Conservation (phyloP, 805 yeast genomes). For the Pichia gijzeniarum region DNA sequence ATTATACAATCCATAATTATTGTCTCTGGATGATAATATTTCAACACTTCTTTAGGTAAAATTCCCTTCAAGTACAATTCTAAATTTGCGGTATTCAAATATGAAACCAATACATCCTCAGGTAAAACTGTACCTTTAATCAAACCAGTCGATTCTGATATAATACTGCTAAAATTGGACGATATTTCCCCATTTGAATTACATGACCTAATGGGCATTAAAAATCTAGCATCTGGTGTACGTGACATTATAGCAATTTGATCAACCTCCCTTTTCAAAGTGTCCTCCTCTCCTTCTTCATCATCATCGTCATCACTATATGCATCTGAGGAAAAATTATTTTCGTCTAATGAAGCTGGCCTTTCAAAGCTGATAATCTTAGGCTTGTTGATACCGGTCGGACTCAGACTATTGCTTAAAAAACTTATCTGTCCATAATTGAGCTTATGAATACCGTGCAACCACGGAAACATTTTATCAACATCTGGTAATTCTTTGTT, state of each 20-base stretch:
- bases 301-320: not conserved
- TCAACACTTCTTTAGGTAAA: constrained; percentile 18
- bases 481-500: constrained; percentile 51
- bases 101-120: constrained; percentile 46
- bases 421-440: constrained; percentile 50
- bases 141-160: constrained; percentile 36
- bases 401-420: constrained; percentile 21
- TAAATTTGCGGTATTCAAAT: constrained; percentile 27
- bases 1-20: constrained; percentile 38
- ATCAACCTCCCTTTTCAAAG: not conserved
- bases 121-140: constrained; percentile 51
- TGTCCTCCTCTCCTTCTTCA: constrained; percentile 4
- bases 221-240: constrained; percentile 22
- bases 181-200: constrained; percentile 27
- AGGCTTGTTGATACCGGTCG: constrained; percentile 4
- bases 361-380: constrained; percentile 14
- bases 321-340: constrained; percentile 14
- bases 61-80: constrained; percentile 26
- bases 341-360: constrained; percentile 9
- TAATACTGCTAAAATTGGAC: constrained; percentile 23
- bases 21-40: constrained; percentile 23
- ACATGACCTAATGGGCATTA: constrained; percentile 29
- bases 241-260: constrained; percentile 2
- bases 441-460: constrained; percentile 65
- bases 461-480: constrained; percentile 77